phyloP scores from a whole-genome alignment of 2,329 filamentous ascomycete genomes.

The Cordyceps cicadae region DNA sequence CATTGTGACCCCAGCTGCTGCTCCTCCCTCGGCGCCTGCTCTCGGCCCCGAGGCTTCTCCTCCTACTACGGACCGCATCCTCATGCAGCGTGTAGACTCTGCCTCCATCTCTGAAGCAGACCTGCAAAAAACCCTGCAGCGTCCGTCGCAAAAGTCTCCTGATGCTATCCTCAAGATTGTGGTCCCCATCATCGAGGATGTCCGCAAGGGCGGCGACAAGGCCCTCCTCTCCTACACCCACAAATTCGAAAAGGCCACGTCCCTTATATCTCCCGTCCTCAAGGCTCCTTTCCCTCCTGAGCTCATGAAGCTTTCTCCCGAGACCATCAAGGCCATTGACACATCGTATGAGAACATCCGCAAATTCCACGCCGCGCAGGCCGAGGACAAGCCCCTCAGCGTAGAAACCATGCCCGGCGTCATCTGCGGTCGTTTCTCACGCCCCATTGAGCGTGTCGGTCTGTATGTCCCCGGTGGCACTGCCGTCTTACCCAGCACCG shows the following conservation, averaged over 20 bases:
- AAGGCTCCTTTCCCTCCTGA: conserved; percentile 78
- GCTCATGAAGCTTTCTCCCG: conserved; percentile 75
- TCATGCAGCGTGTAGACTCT: conserved; percentile 73
- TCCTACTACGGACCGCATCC: conserved; percentile 51
- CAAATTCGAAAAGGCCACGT: conserved; percentile 95
- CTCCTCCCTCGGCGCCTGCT: conserved; percentile 26
- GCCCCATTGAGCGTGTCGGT: conserved; percentile 92
- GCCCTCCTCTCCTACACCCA: conserved; percentile 89
- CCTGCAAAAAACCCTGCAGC: conserved; percentile 67
- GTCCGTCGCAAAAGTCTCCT: conserved; percentile 90
- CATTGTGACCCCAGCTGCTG: conserved; percentile 39
- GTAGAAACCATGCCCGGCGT: conserved; percentile 99
- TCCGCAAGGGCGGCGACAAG: conserved; percentile 75
- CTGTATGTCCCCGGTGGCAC: conserved; percentile 94
- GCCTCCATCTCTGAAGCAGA: conserved; percentile 53
- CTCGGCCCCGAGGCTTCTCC: conserved; percentile 22
- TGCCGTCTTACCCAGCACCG: conserved; percentile 92
- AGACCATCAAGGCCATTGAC: conserved; percentile 90
- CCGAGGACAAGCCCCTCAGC: conserved; percentile 68
- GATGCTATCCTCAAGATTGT: conserved; percentile 89
- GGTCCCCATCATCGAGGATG: conserved; percentile 81
- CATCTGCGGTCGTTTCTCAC: conserved; percentile 82
- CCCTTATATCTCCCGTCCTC: conserved; percentile 79
- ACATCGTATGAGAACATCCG: conserved; percentile 88
- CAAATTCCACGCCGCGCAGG: conserved; percentile 88